A percentile compares a stretch with the other conserved stretches of the same genome.
Evolutionary conservation across 75 land plant species (phyloP).

Genomic region (Larix kaempferi): DNA sequence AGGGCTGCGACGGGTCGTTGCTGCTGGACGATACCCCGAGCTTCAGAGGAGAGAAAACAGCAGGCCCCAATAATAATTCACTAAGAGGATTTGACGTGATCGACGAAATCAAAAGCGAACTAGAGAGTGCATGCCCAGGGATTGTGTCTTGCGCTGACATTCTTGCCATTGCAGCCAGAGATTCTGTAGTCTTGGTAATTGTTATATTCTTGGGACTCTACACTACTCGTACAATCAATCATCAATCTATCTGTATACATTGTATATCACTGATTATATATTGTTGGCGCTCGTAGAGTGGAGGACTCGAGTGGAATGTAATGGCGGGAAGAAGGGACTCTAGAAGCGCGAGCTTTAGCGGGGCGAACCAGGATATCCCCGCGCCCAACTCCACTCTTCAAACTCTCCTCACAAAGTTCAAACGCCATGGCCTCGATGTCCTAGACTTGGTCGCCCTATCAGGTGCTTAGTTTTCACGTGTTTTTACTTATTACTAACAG

Average conservation of each 20-base stretch:
- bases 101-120: constrained; percentile 14
- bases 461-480: too few species aligned
- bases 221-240: too few species aligned
- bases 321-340: constrained; percentile 38
- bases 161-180: constrained; percentile 23
- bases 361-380: constrained; percentile 23
- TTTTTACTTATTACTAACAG: too few species aligned
- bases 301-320: constrained; percentile 40
- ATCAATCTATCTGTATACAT: too few species aligned
- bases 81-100: constrained; percentile 21
- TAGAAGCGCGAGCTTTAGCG: constrained; percentile 20
- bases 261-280: too few species aligned
- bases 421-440: not conserved
- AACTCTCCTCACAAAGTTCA: constrained; percentile 12
- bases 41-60: constrained; percentile 10
- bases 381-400: constrained; percentile 31
- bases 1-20: constrained; percentile 21
- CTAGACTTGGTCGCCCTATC: too few species aligned
- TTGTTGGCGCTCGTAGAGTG: constrained; percentile 19
- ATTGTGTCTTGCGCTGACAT: constrained; percentile 19
- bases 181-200: constrained; percentile 5
- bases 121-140: constrained; percentile 15
- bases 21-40: constrained; percentile 12
- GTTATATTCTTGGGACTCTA: too few species aligned
- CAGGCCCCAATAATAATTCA: constrained; percentile 10